Evolutionary conservation across 106 monocot genomes (phyloP), one percentile per base, ranked within the genome.

Genomic region (Agapanthus africanus): DNA sequence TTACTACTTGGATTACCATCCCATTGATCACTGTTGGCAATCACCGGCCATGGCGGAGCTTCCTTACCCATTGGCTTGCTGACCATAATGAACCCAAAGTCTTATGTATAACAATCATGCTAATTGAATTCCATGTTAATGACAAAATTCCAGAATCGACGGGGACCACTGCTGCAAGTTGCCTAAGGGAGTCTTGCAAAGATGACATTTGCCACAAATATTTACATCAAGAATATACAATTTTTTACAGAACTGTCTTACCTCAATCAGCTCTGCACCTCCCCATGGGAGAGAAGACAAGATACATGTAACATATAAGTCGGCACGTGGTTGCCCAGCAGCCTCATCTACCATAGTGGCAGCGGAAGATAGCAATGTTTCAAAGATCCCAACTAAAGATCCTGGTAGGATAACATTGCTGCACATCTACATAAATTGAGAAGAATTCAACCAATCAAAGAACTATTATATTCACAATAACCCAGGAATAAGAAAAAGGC

Each of bases 231-330:
- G 1, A 47, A 25, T n/a, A 19, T 22, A n/a, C n/a, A n/a, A n/a
- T n/a, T n/a, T n/a, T n/a, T 66, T 4, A 16, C 64, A 65, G 4
- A 44, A 39, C 56, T 23, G 38, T 32, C 67, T 68, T 77, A 92
- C 95, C 91, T 97, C 95, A 76, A 76, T 36, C 50, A 97, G 76
- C 76, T 91, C 95, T 26, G 84, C 73, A 57, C 85, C 91, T 59
- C 95, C 91, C 95, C 95, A 97, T 40, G 95, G 95, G 70, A 97
- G 88, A 51, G 75, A 86, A 10, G 88, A 80, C 74, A 97, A 82
- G 19, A 97, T 92, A 68, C 88, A 97, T 50, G 66, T 79, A 34
- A 91, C 64, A 72, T 97, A 97, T 67, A 97, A 92, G 51, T 97
- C 95, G 68, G 91, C 95, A 73, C 86, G 71, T 72, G 91, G 68